Percentiles rank a stretch among this genome's conserved stretches.
phyloP scores from a whole-genome alignment of 1,284 basidiomycete genomes.

The Malassezia brasiliensis region DNA sequence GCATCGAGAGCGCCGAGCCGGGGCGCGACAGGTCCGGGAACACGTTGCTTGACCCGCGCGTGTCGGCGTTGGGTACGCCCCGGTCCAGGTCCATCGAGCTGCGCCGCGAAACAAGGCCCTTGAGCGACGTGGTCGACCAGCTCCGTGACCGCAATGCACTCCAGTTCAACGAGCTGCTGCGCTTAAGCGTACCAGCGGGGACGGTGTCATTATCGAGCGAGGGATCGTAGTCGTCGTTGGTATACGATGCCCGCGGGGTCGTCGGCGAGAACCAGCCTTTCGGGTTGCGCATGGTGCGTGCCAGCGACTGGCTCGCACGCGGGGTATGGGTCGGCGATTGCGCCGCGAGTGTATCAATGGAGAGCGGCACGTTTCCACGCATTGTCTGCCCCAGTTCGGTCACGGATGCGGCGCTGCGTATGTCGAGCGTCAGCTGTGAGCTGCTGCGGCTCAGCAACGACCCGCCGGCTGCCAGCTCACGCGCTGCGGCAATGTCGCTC shows the following conservation, averaged over 20 bases:
- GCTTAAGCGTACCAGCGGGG: slow-evolving; percentile 1
- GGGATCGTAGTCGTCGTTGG: background rate
- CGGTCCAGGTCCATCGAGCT: background rate
- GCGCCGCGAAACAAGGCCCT: background rate
- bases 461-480: background rate
- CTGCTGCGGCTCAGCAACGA: background rate
- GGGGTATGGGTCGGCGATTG: background rate
- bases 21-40: background rate
- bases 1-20: background rate
- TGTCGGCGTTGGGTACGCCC: background rate
- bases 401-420: background rate
- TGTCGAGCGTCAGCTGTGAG: background rate
- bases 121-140: slow-evolving; percentile 3
- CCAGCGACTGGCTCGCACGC: background rate
- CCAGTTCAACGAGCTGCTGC: slow-evolving; percentile 9
- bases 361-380: background rate
- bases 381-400: background rate
- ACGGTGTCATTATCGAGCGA: background rate
- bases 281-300: background rate
- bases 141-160: background rate
- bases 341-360: background rate
- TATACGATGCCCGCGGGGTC: background rate
- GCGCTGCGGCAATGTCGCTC: background rate
- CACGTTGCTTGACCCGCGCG: background rate
- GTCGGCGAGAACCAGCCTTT: background rate